Conservation (phyloP, 208 protist genomes). For the Leishmania gerbilli region DNA sequence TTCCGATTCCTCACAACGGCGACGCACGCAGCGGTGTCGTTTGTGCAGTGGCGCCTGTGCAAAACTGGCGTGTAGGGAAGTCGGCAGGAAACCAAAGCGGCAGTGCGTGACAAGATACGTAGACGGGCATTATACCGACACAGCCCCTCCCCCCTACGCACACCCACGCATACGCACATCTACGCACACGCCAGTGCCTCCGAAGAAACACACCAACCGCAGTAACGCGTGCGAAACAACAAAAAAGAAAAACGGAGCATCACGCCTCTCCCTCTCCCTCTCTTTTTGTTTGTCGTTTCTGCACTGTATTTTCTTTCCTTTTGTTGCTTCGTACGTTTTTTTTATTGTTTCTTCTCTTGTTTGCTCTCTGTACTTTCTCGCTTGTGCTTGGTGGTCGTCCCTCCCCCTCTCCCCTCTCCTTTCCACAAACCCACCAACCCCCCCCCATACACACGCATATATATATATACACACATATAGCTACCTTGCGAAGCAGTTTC, state of each 20-base stretch:
- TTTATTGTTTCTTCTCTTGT: slow-evolving; percentile 3
- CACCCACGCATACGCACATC: background rate
- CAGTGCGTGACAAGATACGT: background rate
- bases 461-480: background rate
- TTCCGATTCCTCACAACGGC: background rate
- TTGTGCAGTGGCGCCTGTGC: background rate
- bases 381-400: background rate
- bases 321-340: background rate
- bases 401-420: background rate
- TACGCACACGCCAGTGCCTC: background rate
- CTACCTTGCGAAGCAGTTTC: background rate
- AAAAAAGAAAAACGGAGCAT: background rate
- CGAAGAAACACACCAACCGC: background rate
- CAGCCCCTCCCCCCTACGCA: background rate
- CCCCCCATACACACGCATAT: background rate
- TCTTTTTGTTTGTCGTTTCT: background rate
- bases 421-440: too few species aligned
- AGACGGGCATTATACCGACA: background rate
- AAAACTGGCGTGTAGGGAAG: background rate
- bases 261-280: background rate
- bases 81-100: background rate
- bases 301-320: background rate
- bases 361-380: background rate
- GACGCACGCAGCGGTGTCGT: background rate
- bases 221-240: background rate